A percentile compares a stretch with the other conserved stretches of the same genome.
Conservation (phyloP, 306 rosid genomes). For the Ceratonia siliqua region DNA sequence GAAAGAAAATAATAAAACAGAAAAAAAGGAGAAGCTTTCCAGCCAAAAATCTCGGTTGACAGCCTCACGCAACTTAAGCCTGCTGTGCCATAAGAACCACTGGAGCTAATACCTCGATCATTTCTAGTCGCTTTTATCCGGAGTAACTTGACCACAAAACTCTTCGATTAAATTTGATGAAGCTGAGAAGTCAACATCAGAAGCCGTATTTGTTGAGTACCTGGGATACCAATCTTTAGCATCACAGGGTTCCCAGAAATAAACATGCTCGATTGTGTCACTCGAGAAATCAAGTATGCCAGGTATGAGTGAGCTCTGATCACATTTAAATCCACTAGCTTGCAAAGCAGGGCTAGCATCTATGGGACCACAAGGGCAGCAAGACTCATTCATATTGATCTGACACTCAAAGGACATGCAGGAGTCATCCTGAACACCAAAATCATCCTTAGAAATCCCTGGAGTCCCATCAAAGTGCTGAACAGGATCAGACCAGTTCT, state of each 20-base stretch:
- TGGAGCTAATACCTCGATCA: conserved; percentile 24
- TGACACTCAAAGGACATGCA: conserved; percentile 36
- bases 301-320: conserved; percentile 26
- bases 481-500: conserved; percentile 19
- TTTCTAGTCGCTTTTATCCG: conserved; percentile 37
- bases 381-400: conserved; percentile 32
- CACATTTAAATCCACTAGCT: conserved; percentile 33
- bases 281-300: conserved; percentile 37
- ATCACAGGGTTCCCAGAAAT: conserved; percentile 45
- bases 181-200: conserved; percentile 48
- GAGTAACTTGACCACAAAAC: conserved; percentile 43
- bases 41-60: background rate
- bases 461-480: conserved; percentile 6
- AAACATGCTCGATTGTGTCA: conserved; percentile 33
- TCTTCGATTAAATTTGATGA: conserved; percentile 66
- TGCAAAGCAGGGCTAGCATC: conserved; percentile 33
- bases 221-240: conserved; percentile 54
- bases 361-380: conserved; percentile 24
- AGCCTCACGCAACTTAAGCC: conserved; percentile 2
- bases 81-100: conserved; percentile 8
- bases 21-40: conserved; percentile 22
- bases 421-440: conserved; percentile 35
- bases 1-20: background rate
- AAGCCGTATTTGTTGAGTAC: conserved; percentile 30
- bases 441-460: background rate